Conservation (phyloP, 2,329 filamentous ascomycete species). For the Ophiostoma himal-ulmi region DNA sequence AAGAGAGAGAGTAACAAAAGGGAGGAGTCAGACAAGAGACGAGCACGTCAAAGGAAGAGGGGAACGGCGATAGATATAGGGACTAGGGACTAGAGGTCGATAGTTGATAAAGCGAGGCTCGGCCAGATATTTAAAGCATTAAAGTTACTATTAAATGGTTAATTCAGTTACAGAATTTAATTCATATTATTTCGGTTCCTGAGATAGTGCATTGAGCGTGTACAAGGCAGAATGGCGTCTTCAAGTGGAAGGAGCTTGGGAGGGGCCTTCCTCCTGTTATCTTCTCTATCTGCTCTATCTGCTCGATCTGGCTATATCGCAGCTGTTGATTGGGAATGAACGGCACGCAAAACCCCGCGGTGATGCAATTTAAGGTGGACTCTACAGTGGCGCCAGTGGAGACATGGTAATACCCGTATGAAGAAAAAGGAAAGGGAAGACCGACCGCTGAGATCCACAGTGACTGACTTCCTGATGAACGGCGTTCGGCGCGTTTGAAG, state of each 20-base stretch:
- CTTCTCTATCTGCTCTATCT: neutral
- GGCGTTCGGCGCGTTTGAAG: constrained; percentile 15
- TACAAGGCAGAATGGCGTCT: neutral
- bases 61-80: constrained; percentile 12
- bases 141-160: neutral
- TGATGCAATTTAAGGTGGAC: constrained; percentile 19
- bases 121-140: neutral
- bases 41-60: neutral
- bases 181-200: constrained; percentile 2
- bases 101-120: neutral
- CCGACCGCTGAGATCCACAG: constrained; percentile 2
- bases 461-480: constrained; percentile 11
- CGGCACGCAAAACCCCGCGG: constrained; percentile 19
- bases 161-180: neutral
- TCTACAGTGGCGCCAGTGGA: neutral
- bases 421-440: constrained; percentile 9
- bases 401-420: neutral
- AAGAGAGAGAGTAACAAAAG: neutral
- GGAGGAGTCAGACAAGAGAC: neutral
- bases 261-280: neutral
- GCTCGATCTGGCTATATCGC: neutral
- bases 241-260: neutral
- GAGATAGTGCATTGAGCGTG: neutral
- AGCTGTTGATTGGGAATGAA: neutral
- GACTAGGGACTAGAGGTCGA: neutral